Evolutionary conservation across 306 rosid species (phyloP), one percentile per base, ranked within the genome.

Genomic region (Clitoria ternatea): DNA sequence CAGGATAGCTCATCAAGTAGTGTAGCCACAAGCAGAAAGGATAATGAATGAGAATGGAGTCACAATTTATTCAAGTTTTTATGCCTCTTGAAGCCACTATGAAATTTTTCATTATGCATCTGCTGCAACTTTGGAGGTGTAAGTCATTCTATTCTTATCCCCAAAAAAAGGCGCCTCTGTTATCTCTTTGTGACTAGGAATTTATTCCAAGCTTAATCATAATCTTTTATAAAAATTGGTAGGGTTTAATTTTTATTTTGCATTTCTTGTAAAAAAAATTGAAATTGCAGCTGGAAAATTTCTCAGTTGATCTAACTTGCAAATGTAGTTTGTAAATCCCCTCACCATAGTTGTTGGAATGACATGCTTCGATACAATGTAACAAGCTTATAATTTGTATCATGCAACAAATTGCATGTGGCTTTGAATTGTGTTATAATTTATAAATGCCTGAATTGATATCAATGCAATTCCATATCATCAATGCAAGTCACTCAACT

Each of bases 1-100:
- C 92, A 88, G 70, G 92, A 82, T 75, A 90, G 96, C 83, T 88
- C 96, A 39, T 88, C 88, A 48, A 83, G 82, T 72, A 85, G 88
- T 37, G 78, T 75, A 49, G 81, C 44, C 26, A 84, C 81, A 30
- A 85, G 87, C 77, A 70, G 78, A 77, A 83, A 76, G 78, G 69
- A 76, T 39, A 69, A 56, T 53, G 87, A 79, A 66, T 81, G 86
- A 89, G 19, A 74, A 76, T 20, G 27, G 32, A 29, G n/a, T n/a
- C 15, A 24, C 47, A 49, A 45, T 66, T 48, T 62, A 61, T 47
- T 35, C 48, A 27, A 74, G 69, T 37, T 29, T 30, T 56, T 61
- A 15, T 45, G 76, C 79, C 54, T 56, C 62, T 40, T 52, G 55
- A 72, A 49, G 19, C 61, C 50, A 13, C 18, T 35, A 35, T 42